Base-by-base conservation (phyloP, 2,329 filamentous ascomycete genomes). In the Penicillium sp. region DNA sequence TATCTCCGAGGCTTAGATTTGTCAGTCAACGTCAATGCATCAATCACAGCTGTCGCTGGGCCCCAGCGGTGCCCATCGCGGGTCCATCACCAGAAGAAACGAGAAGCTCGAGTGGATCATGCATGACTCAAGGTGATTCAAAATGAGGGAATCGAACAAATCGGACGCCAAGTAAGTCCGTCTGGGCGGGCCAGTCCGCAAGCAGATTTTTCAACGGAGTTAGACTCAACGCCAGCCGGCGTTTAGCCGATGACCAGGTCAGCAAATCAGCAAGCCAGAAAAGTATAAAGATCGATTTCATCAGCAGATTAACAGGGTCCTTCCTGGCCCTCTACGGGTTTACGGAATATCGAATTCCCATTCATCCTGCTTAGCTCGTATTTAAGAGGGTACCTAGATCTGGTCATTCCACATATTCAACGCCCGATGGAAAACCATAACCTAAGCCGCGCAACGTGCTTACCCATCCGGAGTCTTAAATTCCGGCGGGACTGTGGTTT, bases 51-150 rank as follows among this genome's bases (percentile, higher is more conserved):
- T 8, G 17, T 38, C 28, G 12, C 11, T n/a, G 15, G 31, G 17
- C 3, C 39, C 39, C 17, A n/a, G 31, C 15, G 41, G 31, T 22
- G 17, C 41, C 34, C 51, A 20, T 31, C 28, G n/a, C 17, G 41
- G 51, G 34, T 6, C 52, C 37, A 42, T 12, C 10, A 25, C 51
- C 2, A 3, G 14, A 37, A 20, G 28, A 54, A 42, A 49, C 31
- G 31, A 41, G 35, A 48, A 67, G 60, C 60, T 66, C 20, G 35
- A 38, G 62, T 67, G 66, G 66, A 60, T 45, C 53, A 28, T 43
- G 42, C 52, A 63, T 68, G 66, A 67, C 2, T 68, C 65, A 68
- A 10, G 47, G 12, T 66, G 63, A 67, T 45, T 67, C 63, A 62
- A 39, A 1, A 12, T 14, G 28, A 31, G 14, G 12, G 17, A 20